Percentiles rank a stretch among this genome's conserved stretches.
Conservation (phyloP, 768 basidiomycete species). For the Rubroboletus satanas region DNA sequence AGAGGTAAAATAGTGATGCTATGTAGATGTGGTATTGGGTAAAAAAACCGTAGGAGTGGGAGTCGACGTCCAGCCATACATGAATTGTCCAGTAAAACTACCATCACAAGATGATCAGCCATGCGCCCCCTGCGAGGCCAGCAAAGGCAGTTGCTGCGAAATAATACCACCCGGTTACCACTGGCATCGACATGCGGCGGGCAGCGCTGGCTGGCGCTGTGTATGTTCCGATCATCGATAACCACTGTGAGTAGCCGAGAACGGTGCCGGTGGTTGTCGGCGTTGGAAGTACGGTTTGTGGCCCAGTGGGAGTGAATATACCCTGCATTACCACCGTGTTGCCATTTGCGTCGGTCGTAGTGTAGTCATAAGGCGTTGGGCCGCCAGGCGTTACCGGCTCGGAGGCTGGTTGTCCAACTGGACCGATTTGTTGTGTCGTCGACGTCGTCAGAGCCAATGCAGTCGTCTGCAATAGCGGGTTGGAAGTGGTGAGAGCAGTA, state of each 20-base stretch:
- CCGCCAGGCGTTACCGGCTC: constrained; percentile 39
- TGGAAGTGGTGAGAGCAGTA: constrained; percentile 17
- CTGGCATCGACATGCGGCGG: constrained; percentile 14
- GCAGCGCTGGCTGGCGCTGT: constrained; percentile 27
- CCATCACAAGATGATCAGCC: constrained; percentile 28
- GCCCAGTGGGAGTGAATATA: constrained; percentile 33
- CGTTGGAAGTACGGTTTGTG: constrained; percentile 25
- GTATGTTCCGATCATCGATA: constrained; percentile 30
- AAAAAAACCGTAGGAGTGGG: neutral
- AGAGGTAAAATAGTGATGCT: constrained; percentile 12
- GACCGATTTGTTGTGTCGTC: constrained; percentile 18
- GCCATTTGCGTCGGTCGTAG: constrained; percentile 39
- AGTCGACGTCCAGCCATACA: neutral
- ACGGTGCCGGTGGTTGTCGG: constrained; percentile 27
- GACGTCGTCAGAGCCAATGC: constrained; percentile 20
- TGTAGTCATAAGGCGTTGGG: constrained; percentile 49
- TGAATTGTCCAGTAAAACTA: constrained; percentile 9
- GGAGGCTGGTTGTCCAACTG: constrained; percentile 53
- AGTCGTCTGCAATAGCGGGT: constrained; percentile 14
- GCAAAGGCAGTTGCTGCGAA: constrained; percentile 21
- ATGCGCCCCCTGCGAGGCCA: constrained; percentile 30
- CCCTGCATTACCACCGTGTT: constrained; percentile 19
- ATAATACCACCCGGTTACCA: constrained; percentile 27
- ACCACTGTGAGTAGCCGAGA: constrained; percentile 29
- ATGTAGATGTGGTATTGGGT: constrained; percentile 16